Evolutionary conservation across 352 stramenopile genomes (phyloP).

Genomic region (Phytophthora melonis): DNA sequence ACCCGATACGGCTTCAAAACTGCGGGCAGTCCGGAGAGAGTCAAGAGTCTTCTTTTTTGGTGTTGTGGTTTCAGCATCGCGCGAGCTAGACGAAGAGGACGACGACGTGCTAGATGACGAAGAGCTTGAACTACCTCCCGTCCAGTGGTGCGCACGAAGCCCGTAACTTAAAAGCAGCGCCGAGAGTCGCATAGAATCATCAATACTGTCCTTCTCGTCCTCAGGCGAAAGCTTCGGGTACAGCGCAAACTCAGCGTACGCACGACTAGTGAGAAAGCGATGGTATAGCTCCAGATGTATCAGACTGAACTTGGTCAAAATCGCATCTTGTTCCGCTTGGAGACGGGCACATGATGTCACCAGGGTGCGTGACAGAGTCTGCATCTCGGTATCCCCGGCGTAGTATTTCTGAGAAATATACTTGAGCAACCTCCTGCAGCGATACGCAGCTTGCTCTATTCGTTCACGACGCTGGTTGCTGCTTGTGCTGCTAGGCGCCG

Average conservation of each 20-base stretch:
- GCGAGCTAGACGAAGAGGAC: slow-evolving; percentile 9
- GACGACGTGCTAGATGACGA: slow-evolving; percentile 37
- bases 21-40: slow-evolving; percentile 65
- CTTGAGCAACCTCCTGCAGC: slow-evolving; percentile 76
- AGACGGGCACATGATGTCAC: slow-evolving; percentile 69
- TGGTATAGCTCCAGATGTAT: slow-evolving; percentile 90
- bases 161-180: slow-evolving; percentile 81
- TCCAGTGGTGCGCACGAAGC: slow-evolving; percentile 84
- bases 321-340: slow-evolving; percentile 84
- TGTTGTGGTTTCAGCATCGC: slow-evolving; percentile 31
- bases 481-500: slow-evolving; percentile 22
- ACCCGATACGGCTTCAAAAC: slow-evolving; percentile 80
- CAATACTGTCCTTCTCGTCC: slow-evolving; percentile 67
- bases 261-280: slow-evolving; percentile 84
- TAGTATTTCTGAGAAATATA: slow-evolving; percentile 91
- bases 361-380: slow-evolving; percentile 72
- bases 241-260: slow-evolving; percentile 87
- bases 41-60: slow-evolving; percentile 77
- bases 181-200: slow-evolving; percentile 78
- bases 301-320: slow-evolving; percentile 86
- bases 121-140: slow-evolving; percentile 26
- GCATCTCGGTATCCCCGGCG: slow-evolving; percentile 77
- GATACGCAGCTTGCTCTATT: slow-evolving; percentile 68
- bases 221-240: slow-evolving; percentile 68
- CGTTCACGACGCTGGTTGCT: slow-evolving; percentile 56